Evolutionary conservation across 2,329 filamentous ascomycete genomes (phyloP).

Genomic region (Amesomyces nigricolor): DNA sequence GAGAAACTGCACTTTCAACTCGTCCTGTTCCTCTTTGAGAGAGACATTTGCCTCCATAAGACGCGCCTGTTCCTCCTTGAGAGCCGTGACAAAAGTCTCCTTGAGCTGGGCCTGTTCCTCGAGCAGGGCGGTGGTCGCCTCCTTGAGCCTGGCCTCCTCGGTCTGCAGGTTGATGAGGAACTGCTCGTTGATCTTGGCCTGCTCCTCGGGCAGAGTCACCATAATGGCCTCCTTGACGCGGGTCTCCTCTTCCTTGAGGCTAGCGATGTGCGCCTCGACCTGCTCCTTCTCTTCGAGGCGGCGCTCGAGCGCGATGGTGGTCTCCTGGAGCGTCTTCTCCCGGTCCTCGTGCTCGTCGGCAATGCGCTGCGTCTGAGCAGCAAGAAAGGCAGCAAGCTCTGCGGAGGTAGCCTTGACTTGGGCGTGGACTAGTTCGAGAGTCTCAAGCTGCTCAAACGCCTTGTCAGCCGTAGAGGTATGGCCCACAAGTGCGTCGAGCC

Average conservation of each 20-base stretch:
- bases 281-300: constrained; percentile 24
- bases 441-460: constrained; percentile 68
- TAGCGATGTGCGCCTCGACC: constrained; percentile 20
- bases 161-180: constrained; percentile 43
- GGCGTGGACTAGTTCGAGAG: constrained; percentile 81
- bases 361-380: constrained; percentile 67
- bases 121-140: constrained; percentile 32
- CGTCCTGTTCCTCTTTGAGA: constrained; percentile 41
- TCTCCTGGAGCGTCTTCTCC: constrained; percentile 74
- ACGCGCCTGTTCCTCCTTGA: constrained; percentile 26
- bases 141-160: constrained; percentile 49
- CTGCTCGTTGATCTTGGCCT: constrained; percentile 22
- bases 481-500: constrained; percentile 53
- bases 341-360: constrained; percentile 72
- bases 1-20: constrained; percentile 51
- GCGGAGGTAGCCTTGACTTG: constrained; percentile 79
- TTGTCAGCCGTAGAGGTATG: constrained; percentile 62
- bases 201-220: constrained; percentile 24
- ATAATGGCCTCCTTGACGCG: constrained; percentile 24
- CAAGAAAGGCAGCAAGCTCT: constrained; percentile 78
- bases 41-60: constrained; percentile 20
- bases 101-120: constrained; percentile 49
- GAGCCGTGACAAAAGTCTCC: constrained; percentile 46
- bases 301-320: constrained; percentile 73
- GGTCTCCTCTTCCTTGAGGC: constrained; percentile 24